phyloP scores from a whole-genome alignment of 257 asterid genomes.

The Buddleja alternifolia region DNA sequence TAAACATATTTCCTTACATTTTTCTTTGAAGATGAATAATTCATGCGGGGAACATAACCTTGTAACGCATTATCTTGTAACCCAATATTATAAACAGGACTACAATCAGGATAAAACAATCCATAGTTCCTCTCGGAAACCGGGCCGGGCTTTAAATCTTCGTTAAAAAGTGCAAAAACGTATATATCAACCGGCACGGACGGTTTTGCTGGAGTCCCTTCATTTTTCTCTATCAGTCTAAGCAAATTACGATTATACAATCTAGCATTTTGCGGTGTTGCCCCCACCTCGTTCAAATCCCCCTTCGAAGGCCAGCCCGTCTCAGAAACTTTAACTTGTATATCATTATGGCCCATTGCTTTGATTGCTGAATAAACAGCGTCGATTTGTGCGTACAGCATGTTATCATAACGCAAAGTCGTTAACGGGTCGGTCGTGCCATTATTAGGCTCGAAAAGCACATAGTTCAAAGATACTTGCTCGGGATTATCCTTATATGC shows the following conservation, averaged over 20 bases:
- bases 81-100: slow-evolving; percentile 83
- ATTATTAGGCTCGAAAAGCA: slow-evolving; percentile 69
- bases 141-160: slow-evolving; percentile 91
- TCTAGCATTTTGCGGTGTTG: slow-evolving; percentile 77
- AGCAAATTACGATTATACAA: slow-evolving; percentile 73
- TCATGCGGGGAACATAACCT: slow-evolving; percentile 67
- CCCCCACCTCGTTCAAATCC: slow-evolving; percentile 79
- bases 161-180: slow-evolving; percentile 91
- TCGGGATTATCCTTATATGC: slow-evolving; percentile 75
- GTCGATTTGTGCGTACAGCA: slow-evolving; percentile 91
- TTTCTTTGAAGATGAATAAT: slow-evolving; percentile 61
- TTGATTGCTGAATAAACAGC: slow-evolving; percentile 86
- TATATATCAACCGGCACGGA: slow-evolving; percentile 69
- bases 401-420: slow-evolving; percentile 80
- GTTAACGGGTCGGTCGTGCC: slow-evolving; percentile 64
- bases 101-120: slow-evolving; percentile 76
- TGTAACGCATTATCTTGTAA: too few species aligned
- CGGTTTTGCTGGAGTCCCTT: slow-evolving; percentile 92
- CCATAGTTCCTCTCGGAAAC: slow-evolving; percentile 92
- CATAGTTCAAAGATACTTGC: slow-evolving; percentile 63
- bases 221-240: slow-evolving; percentile 51
- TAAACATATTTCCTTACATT: slow-evolving; percentile 49
- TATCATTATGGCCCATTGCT: slow-evolving; percentile 64
- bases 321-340: slow-evolving; percentile 78
- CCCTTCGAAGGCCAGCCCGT: slow-evolving; percentile 99